Percentiles rank a stretch among this genome's conserved stretches.
These are phyloP conservation scores for Suillus cothurnatus DNA, from an alignment of 768 basidiomycete species.

Conservation along the genomic window DNA sequence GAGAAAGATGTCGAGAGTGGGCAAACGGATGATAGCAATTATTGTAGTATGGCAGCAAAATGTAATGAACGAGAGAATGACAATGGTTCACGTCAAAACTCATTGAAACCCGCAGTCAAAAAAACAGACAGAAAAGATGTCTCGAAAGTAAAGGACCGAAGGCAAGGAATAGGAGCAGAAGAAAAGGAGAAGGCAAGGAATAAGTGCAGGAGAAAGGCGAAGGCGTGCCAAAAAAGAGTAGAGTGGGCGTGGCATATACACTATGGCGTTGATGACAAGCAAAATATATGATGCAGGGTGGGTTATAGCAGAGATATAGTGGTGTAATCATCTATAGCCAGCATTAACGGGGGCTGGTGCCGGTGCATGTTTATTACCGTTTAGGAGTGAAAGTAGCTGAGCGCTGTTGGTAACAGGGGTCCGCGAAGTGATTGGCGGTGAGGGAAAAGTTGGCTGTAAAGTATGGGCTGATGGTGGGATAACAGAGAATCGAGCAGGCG, in stretches of 20 bases:
- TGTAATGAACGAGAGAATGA: conserved; percentile 27
- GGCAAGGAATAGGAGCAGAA: conserved; percentile 11
- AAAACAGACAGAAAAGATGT: conserved; percentile 17
- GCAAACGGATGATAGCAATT: conserved; percentile 28
- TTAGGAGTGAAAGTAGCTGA: conserved; percentile 39
- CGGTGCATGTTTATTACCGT: conserved; percentile 25
- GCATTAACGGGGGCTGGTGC: conserved; percentile 18
- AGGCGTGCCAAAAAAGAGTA: conserved; percentile 4
- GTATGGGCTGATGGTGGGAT: conserved; percentile 18
- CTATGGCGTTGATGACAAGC: conserved; percentile 17
- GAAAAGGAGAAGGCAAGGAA: conserved; percentile 7
- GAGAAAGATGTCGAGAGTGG: conserved; percentile 15
- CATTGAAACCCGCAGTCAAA: conserved; percentile 23
- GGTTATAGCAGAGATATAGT: conserved; percentile 12
- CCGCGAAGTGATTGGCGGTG: conserved; percentile 17
- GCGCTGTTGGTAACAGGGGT: conserved; percentile 25
- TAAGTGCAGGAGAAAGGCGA: conserved; percentile 19
- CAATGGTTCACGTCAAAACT: conserved; percentile 24
- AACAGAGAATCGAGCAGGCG: conserved; percentile 14
- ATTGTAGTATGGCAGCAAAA: conserved; percentile 30
- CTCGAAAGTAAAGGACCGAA: conserved; percentile 3
- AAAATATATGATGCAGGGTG: conserved; percentile 20
- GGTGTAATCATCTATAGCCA: conserved; percentile 21
- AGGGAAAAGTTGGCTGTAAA: conserved; percentile 16
- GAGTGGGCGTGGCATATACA: conserved; percentile 5